These are phyloP conservation scores for Apiospora koreana DNA, from an alignment of 2,329 filamentous ascomycete genomes.

Conservation along the genomic window DNA sequence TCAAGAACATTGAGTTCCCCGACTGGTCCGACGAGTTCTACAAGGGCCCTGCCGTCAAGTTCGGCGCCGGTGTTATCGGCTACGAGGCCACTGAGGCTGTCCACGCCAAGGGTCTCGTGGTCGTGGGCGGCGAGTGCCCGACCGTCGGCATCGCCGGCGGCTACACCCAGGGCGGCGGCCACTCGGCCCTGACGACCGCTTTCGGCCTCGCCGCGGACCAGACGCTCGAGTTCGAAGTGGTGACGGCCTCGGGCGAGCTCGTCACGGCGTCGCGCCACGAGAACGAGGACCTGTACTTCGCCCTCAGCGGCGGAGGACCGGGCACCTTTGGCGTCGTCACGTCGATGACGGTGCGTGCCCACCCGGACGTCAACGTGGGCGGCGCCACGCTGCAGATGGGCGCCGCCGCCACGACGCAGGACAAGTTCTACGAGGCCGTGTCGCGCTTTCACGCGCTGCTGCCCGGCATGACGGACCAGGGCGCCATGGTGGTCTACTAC, in stretches of 20 bases:
- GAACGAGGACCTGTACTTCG: constrained; percentile 55
- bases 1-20: constrained; percentile 28
- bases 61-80: constrained; percentile 29
- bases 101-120: constrained; percentile 36
- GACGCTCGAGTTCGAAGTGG: constrained; percentile 44
- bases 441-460: constrained; percentile 25
- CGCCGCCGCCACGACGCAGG: constrained; percentile 21
- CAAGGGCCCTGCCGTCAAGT: constrained; percentile 28
- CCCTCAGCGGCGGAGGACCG: constrained; percentile 49
- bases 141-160: constrained; percentile 54
- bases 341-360: constrained; percentile 24
- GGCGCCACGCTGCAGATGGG: constrained; percentile 23
- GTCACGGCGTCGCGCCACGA: constrained; percentile 41
- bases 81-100: constrained; percentile 32
- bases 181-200: constrained; percentile 43
- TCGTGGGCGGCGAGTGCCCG: constrained; percentile 49
- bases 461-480: constrained; percentile 26
- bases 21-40: constrained; percentile 25
- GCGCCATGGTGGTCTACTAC: constrained; percentile 25
- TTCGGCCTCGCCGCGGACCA: constrained; percentile 53
- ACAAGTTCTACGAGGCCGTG: constrained; percentile 23
- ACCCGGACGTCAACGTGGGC: constrained; percentile 20
- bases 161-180: constrained; percentile 55
- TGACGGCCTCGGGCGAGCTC: constrained; percentile 32
- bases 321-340: constrained; percentile 50